Evolutionary conservation across 2,329 filamentous ascomycete genomes (phyloP).

Genomic region (Monilinia vaccinii-corymbosi): DNA sequence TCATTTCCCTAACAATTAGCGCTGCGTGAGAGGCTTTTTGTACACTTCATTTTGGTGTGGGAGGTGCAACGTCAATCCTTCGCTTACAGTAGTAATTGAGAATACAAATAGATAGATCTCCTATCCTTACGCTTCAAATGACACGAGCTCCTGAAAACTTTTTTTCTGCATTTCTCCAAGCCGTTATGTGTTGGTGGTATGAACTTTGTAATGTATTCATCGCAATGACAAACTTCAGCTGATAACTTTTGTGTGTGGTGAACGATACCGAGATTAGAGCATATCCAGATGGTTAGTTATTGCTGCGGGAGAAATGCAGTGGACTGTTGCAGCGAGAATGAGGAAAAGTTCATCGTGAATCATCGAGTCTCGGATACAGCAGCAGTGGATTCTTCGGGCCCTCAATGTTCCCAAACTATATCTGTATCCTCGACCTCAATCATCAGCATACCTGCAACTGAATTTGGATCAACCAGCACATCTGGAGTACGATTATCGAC

Average conservation of each 20-base stretch:
- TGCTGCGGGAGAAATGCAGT: conserved; percentile 3
- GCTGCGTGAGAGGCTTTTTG: not conserved
- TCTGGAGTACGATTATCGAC: not conserved
- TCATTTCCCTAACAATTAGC: not conserved
- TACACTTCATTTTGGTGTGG: not conserved
- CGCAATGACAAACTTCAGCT: not conserved
- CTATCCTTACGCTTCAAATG: too few relatives aligned
- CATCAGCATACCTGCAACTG: not conserved
- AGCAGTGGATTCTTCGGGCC: not conserved
- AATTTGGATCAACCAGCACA: not conserved
- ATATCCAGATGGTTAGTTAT: conserved; percentile 6
- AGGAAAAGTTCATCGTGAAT: conserved; percentile 7
- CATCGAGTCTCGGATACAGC: conserved; percentile 3
- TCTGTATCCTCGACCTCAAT: not conserved
- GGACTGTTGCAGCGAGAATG: not conserved
- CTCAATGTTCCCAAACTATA: not conserved
- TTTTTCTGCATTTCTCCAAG: not conserved
- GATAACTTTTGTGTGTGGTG: not conserved
- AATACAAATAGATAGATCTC: not conserved
- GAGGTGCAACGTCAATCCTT: not conserved
- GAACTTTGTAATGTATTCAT: too few relatives aligned
- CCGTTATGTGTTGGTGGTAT: conserved; percentile 7
- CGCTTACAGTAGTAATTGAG: not conserved
- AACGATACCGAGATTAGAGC: conserved; percentile 6
- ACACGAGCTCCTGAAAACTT: not conserved